phyloP scores from a whole-genome alignment of 1,284 basidiomycete species.

The Stygiomarasmius scandens region DNA sequence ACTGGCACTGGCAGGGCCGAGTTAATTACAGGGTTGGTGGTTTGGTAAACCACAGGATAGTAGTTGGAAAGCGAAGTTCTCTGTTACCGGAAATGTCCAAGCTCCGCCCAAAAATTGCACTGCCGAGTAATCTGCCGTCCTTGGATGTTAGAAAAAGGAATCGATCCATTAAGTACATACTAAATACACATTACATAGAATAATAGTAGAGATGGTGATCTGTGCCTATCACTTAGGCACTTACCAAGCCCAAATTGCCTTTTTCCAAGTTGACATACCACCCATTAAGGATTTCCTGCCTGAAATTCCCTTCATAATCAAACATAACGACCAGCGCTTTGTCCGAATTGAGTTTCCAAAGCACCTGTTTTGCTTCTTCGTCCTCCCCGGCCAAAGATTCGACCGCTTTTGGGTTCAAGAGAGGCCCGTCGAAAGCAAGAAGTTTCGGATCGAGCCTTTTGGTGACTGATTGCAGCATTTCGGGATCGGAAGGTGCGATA shows the following conservation, averaged over 20 bases:
- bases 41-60: no score
- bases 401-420: conserved; percentile 16
- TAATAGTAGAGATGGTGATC: no score
- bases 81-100: no score
- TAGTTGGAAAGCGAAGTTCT: no score
- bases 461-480: conserved; percentile 20
- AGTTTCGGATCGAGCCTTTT: conserved; percentile 18
- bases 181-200: no score
- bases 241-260: conserved; percentile 18
- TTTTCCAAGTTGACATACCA: conserved; percentile 19
- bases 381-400: conserved; percentile 16
- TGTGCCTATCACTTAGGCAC: not conserved
- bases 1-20: no score
- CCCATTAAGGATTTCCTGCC: conserved; percentile 17
- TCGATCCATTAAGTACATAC: no score
- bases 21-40: no score
- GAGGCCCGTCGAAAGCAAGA: conserved; percentile 12
- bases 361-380: conserved; percentile 23
- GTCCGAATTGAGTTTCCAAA: conserved; percentile 22
- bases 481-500: conserved; percentile 20
- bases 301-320: conserved; percentile 22
- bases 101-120: no score
- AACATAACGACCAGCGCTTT: conserved; percentile 24
- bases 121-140: not conserved
- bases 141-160: no score